Evolutionary conservation across 169 alveolate species (phyloP), one percentile per base, ranked within the genome.

Genomic region (Plasmodium knowlesi): DNA sequence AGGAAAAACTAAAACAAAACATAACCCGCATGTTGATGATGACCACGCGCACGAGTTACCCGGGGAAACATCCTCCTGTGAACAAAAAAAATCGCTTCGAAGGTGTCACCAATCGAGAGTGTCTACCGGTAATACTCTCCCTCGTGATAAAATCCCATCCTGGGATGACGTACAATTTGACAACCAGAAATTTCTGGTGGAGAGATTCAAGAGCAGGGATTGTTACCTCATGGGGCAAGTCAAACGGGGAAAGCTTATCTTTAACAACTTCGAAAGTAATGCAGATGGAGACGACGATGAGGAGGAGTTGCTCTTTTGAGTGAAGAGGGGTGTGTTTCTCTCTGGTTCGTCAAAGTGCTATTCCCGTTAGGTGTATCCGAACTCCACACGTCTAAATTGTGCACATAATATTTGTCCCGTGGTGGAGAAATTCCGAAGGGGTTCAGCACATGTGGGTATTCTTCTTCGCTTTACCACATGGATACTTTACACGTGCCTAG

Each of bases 121-220:
- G n/a, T n/a, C 34, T 79, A 16, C 28, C 16, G 25, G 19, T 2
- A 5, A 6, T 54, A 3, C n/a, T 2, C n/a, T 28, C 39, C 53
- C 22, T 53, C 37, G 46, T 22, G n/a, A 19, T 39, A 84, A 67
- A 53, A 84, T 84, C 43, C 94, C 94, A 10, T 88, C 94, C 32
- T 88, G 94, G 94, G 83, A 88, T 57, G 76, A 88, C 34, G 94
- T 88, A 1, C 41, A 54, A 12, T 88, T 88, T 73, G 94, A 88
- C 72, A 81, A 88, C 34, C 57, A 88, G 28, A 88, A 88, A 78
- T 88, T 32, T 88, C 82, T 88, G 19, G 72, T 88, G 39, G 94
- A 88, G 39, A 14, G 94, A 32, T 88, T 88, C 71, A 88, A 88
- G 53, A 79, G 72, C 16, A 88, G 82, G 57, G 89, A 79, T 5